Percentiles rank a stretch among this genome's conserved stretches.
Conservation (phyloP, 225 moss, liverwort and hornwort species). For the Sphagnum tenellum region DNA sequence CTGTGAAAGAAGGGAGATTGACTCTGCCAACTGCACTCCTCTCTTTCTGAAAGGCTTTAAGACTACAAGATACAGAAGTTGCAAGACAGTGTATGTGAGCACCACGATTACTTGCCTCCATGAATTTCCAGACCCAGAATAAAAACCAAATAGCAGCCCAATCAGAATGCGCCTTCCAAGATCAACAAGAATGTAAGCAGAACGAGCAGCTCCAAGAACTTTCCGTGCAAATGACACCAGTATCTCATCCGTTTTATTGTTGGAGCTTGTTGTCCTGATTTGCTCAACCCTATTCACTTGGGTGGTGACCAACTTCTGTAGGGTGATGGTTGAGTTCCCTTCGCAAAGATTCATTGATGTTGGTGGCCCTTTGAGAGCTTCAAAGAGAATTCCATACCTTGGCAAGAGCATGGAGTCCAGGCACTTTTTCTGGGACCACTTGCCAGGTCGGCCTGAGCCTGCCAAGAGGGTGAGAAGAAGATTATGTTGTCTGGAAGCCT, state of each 20-base stretch:
- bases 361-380: slow-evolving; percentile 87
- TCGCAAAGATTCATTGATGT: slow-evolving; percentile 31
- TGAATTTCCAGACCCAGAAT: slow-evolving; percentile 45
- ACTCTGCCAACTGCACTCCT: slow-evolving; percentile 77
- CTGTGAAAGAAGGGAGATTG: slow-evolving; percentile 67
- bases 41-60: slow-evolving; percentile 66
- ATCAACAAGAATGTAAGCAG: slow-evolving; percentile 63
- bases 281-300: slow-evolving; percentile 40
- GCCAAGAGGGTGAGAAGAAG: slow-evolving; percentile 34
- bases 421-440: slow-evolving; percentile 67
- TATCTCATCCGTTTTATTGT: slow-evolving; percentile 48
- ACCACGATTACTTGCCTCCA: slow-evolving; percentile 69
- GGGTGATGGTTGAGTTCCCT: slow-evolving; percentile 15
- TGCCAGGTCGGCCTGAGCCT: slow-evolving; percentile 50
- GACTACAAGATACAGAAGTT: slow-evolving; percentile 50
- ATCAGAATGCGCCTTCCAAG: slow-evolving; percentile 58
- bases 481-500: slow-evolving; percentile 18
- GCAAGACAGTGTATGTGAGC: slow-evolving; percentile 36
- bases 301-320: slow-evolving; percentile 46
- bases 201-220: slow-evolving; percentile 54
- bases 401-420: slow-evolving; percentile 47
- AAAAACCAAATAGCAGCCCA: slow-evolving; percentile 70
- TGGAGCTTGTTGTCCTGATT: slow-evolving; percentile 35
- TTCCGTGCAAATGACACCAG: slow-evolving; percentile 34
- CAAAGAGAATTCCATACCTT: slow-evolving; percentile 68